Conservation (phyloP, 345 rosid species). For the Bruguiera parviflora region DNA sequence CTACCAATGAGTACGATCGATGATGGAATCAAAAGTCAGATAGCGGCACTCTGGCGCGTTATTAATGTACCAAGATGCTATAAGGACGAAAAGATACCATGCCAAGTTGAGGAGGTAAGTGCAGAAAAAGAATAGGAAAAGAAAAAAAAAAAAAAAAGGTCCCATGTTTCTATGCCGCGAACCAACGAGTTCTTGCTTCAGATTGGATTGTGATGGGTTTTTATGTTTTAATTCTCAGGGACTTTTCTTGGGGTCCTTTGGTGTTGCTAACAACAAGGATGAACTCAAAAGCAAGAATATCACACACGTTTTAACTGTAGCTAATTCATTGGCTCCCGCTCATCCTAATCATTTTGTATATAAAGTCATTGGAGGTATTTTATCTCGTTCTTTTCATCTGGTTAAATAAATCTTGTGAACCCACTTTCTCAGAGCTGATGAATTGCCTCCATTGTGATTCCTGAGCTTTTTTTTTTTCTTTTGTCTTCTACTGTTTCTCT, state of each 20-base stretch:
- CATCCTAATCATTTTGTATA: slow-evolving; percentile 61
- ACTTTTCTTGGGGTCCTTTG: slow-evolving; percentile 38
- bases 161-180: not conserved
- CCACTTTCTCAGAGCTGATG: not conserved
- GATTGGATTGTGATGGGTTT: not conserved
- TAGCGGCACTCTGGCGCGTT: slow-evolving; percentile 45
- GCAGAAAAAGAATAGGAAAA: not conserved
- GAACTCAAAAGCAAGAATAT: slow-evolving; percentile 52
- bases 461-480: not conserved
- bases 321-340: slow-evolving; percentile 50
- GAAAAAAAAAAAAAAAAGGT: no score
- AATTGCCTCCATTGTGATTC: not conserved
- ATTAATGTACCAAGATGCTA: slow-evolving; percentile 31
- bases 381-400: not conserved
- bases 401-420: not conserved
- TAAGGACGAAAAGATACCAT: slow-evolving; percentile 30
- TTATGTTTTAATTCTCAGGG: slow-evolving; percentile 25
- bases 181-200: not conserved
- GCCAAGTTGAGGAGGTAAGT: slow-evolving; percentile 28
- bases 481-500: no score
- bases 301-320: slow-evolving; percentile 67
- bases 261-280: slow-evolving; percentile 55
- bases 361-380: slow-evolving; percentile 57
- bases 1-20: slow-evolving; percentile 35
- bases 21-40: slow-evolving; percentile 37